phyloP scores from a whole-genome alignment of 2,329 filamentous ascomycete genomes.

The Ceratocystis albifundus region DNA sequence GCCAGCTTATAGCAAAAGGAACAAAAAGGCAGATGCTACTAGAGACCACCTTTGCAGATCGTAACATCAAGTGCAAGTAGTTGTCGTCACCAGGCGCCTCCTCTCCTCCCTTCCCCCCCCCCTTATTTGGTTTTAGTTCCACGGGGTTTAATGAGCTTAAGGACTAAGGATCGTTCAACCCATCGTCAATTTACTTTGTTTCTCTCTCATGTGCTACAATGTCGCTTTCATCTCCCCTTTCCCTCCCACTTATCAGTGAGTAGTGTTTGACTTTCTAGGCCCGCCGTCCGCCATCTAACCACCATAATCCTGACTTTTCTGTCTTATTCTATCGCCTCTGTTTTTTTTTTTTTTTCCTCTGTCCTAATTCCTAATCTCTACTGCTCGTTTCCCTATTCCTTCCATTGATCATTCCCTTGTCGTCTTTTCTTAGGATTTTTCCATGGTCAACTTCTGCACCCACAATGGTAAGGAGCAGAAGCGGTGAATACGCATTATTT shows the following conservation, averaged over 20 bases:
- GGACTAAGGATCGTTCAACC: background rate
- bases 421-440: background rate
- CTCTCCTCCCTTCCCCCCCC: too few relatives aligned
- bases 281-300: background rate
- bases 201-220: background rate
- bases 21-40: background rate
- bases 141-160: background rate
- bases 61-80: background rate
- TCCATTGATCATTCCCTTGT: background rate
- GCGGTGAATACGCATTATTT: background rate
- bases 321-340: background rate
- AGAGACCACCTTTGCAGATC: background rate
- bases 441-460: background rate
- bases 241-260: background rate
- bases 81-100: background rate
- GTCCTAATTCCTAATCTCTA: background rate
- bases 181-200: background rate
- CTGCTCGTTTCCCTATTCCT: background rate
- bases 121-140: background rate
- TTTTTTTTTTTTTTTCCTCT: background rate
- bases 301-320: background rate
- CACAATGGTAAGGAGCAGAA: too few relatives aligned
- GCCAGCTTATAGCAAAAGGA: background rate
- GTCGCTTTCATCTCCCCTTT: background rate
- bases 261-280: background rate